These are phyloP conservation scores for Sporothrix euskadiensis DNA, from an alignment of 2,329 filamentous ascomycete genomes.

Conservation along the genomic window DNA sequence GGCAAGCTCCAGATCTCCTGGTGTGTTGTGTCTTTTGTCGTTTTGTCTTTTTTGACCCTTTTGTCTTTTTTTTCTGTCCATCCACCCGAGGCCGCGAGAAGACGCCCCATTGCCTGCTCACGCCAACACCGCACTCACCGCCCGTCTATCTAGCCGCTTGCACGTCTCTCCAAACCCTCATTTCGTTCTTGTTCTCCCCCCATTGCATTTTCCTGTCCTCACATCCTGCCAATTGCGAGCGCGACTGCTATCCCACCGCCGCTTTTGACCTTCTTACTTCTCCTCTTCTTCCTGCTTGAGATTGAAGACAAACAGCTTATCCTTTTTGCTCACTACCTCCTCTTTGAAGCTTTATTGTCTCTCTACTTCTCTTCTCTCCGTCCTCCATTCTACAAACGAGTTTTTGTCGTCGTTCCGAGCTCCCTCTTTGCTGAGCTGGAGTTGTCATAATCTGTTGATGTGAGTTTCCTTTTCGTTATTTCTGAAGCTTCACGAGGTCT, in stretches of 20 bases:
- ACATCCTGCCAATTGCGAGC: constrained; percentile 16
- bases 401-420: constrained; percentile 17
- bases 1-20: constrained; percentile 17
- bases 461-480: constrained; percentile 15
- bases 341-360: neutral
- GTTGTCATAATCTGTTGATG: constrained; percentile 23
- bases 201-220: constrained; percentile 10
- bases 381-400: constrained; percentile 3
- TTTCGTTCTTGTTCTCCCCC: neutral
- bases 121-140: constrained; percentile 8
- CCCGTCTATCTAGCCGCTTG: constrained; percentile 38
- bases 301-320: constrained; percentile 9
- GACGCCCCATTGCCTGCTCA: constrained; percentile 4
- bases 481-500: neutral
- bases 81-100: constrained; percentile 26
- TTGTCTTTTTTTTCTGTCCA: constrained; percentile 18
- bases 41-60: neutral
- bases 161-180: constrained; percentile 12
- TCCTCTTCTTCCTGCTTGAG: neutral
- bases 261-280: neutral
- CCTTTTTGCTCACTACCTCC: neutral
- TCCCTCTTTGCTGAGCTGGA: constrained; percentile 36
- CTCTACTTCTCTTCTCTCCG: neutral
- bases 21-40: neutral
- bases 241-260: constrained; percentile 2